A percentile compares a stretch with the other conserved stretches of the same genome.
These are phyloP conservation scores for Aspergillus texensis DNA, from an alignment of 2,329 filamentous ascomycete species.

Conservation along the genomic window DNA sequence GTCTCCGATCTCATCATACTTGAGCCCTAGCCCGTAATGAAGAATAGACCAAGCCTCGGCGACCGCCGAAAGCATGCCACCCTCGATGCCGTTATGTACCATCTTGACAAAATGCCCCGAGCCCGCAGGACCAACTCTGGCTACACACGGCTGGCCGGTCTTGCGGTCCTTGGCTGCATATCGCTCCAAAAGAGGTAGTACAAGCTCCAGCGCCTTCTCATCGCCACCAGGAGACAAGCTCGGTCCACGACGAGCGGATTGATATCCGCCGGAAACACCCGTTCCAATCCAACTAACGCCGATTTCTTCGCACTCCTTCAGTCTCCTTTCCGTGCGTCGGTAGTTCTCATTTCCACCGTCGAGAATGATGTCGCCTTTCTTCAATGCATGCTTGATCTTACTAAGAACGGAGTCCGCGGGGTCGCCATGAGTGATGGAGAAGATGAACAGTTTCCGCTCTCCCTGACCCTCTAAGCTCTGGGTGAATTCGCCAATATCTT, in stretches of 20 bases:
- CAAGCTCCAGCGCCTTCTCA: conserved; percentile 56
- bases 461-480: conserved; percentile 36
- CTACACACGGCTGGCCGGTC: conserved; percentile 63
- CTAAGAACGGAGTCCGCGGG: conserved; percentile 40
- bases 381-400: conserved; percentile 54
- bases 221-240: conserved; percentile 69
- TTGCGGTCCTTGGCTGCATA: conserved; percentile 64
- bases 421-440: conserved; percentile 44
- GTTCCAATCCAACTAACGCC: conserved; percentile 69
- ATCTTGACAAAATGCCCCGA: conserved; percentile 75
- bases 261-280: conserved; percentile 71
- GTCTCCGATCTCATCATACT: conserved; percentile 62
- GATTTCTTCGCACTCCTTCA: conserved; percentile 57
- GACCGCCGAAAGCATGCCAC: conserved; percentile 68
- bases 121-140: conserved; percentile 62
- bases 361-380: conserved; percentile 66
- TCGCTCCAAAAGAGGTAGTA: conserved; percentile 63
- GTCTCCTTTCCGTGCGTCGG: conserved; percentile 64
- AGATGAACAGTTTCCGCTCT: conserved; percentile 41
- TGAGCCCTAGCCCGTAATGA: conserved; percentile 59
- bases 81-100: conserved; percentile 75
- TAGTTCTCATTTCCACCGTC: conserved; percentile 72
- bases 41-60: conserved; percentile 69
- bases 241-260: conserved; percentile 66
- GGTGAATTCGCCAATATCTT: conserved; percentile 40